phyloP scores from a whole-genome alignment of 2,329 filamentous ascomycete species.

The Aspergillus viridinutans region DNA sequence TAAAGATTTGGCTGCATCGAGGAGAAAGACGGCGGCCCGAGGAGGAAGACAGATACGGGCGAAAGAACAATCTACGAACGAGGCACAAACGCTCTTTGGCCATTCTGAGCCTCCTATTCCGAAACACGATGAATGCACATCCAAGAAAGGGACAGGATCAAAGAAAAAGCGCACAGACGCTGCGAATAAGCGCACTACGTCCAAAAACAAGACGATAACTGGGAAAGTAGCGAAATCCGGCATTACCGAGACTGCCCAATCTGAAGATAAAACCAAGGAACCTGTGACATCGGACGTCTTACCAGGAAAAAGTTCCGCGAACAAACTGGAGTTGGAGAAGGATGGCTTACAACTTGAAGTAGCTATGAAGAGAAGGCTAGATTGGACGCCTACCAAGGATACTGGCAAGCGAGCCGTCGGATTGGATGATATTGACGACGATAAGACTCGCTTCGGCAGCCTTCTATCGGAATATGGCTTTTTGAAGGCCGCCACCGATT shows the following conservation, averaged over 20 bases:
- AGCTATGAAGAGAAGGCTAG: constrained; percentile 53
- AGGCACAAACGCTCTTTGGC: neutral
- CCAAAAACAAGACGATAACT: constrained; percentile 31
- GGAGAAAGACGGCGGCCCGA: constrained; percentile 2
- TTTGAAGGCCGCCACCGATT: constrained; percentile 16
- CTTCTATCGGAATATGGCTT: constrained; percentile 42
- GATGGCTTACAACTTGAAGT: constrained; percentile 30
- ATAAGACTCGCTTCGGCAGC: constrained; percentile 27
- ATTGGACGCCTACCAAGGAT: constrained; percentile 65
- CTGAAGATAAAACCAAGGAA: constrained; percentile 8
- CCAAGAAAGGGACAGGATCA: constrained; percentile 18
- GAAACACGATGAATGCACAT: constrained; percentile 11
- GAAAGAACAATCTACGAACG: constrained; percentile 12
- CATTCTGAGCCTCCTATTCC: constrained; percentile 1
- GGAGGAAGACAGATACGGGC: constrained; percentile 10
- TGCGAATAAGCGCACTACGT: constrained; percentile 19
- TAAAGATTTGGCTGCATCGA: constrained; percentile 1
- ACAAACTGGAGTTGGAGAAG: constrained; percentile 12
- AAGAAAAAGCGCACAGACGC: constrained; percentile 23
- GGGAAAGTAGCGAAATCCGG: constrained; percentile 35
- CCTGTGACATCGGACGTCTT: neutral
- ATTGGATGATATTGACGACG: constrained; percentile 8
- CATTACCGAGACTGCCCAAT: constrained; percentile 9
- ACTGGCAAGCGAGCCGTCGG: constrained; percentile 27
- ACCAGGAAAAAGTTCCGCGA: neutral